A percentile compares a stretch with the other conserved stretches of the same genome.
These are phyloP conservation scores for Botryotinia calthae DNA, from an alignment of 2,329 filamentous ascomycete genomes.

Conservation along the genomic window DNA sequence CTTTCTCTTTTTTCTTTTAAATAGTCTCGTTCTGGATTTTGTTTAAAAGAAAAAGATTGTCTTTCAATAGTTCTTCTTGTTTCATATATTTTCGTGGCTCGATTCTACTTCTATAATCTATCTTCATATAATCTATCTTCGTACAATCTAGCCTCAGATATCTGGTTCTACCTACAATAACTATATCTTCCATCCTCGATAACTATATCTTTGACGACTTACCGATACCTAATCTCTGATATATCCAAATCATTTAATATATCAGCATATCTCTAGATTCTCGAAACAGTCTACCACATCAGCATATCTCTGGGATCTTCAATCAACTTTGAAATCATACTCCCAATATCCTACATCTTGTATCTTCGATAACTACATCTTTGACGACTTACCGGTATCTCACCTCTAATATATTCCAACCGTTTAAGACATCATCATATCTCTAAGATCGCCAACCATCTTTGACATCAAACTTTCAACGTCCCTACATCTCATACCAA, in stretches of 20 bases:
- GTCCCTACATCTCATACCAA: not conserved
- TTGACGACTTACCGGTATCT: not conserved
- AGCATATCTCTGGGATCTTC: too few relatives aligned
- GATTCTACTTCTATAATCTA: not conserved
- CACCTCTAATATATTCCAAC: not conserved
- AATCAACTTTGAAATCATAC: too few relatives aligned
- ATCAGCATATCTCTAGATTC: not conserved
- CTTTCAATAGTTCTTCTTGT: not conserved
- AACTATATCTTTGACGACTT: too few relatives aligned
- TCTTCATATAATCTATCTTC: not conserved
- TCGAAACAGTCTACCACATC: too few relatives aligned
- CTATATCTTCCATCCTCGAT: too few relatives aligned
- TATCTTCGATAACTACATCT: not conserved
- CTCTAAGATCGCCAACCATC: not conserved
- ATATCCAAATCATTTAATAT: too few relatives aligned
- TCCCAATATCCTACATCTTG: not conserved
- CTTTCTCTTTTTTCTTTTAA: not conserved
- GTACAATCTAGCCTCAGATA: too few relatives aligned
- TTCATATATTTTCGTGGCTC: not conserved
- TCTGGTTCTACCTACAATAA: too few relatives aligned
- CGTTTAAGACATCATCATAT: not conserved
- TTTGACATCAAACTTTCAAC: not conserved
- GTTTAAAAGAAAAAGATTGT: not conserved
- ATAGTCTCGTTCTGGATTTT: not conserved
- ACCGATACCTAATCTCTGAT: too few relatives aligned